Base-by-base conservation (phyloP, 495 filamentous ascomycete genomes). In the Penicillium samsonianum region DNA sequence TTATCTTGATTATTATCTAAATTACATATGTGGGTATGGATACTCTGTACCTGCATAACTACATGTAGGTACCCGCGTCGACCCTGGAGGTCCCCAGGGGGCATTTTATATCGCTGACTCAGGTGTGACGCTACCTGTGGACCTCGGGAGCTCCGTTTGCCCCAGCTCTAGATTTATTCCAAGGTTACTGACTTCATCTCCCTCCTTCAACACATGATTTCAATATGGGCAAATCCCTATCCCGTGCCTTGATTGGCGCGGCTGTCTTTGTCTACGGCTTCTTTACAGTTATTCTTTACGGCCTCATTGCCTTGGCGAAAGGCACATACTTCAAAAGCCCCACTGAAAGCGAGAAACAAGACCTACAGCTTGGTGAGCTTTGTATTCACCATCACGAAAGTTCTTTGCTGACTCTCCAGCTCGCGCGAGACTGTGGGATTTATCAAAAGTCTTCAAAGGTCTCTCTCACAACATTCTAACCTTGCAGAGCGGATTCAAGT, bases 391-490 rank as follows among this genome's bases (percentile, higher is more conserved):
- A 12, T 28, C 3, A 5, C 17, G n/a, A 22, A 51, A 43, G 23
- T 8, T 19, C 25, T 31, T 46, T 37, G 20, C 53, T 30, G 0
- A 53, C 28, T 33, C 2, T 6, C 26, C 51, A 81, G 78, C 77
- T 59, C 68, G 70, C 43, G 64, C 76, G 55, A 66, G 69, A 14
- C 63, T 81, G 52, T 83, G 80, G 80, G 67, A 78, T 59, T 64
- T 82, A 1, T 74, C 70, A 0, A 69, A 71, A 41, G 60, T 67
- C 7, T 76, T 63, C 38, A 58, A 67, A 2, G 75, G 69, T 20
- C 74, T 81, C 42, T 68, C 65, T 9, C 80, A 83, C 62, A 67
- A 73, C 10, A 76, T 85, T 44, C 59, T 78, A 43, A 77, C 69
- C 26, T 64, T 82, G n/a, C 61, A 61, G 30, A 75, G 67, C 52